Conservation (phyloP, 345 rosid genomes). For the Bruguiera sexangula region DNA sequence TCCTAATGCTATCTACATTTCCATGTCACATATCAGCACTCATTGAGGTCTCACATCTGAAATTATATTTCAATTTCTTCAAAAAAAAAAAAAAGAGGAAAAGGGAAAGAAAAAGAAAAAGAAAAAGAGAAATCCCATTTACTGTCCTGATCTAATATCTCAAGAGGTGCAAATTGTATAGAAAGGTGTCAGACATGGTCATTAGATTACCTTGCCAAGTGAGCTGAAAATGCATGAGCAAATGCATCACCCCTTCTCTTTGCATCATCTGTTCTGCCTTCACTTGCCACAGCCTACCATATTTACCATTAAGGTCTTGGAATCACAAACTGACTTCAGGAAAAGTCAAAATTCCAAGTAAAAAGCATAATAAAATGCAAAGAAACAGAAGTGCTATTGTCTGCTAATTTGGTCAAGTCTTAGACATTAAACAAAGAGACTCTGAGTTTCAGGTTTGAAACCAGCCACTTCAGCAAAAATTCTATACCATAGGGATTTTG, state of each 20-base stretch:
- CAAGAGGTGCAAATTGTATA: background rate
- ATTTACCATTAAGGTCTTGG: constrained; percentile 22
- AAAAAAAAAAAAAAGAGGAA: no score
- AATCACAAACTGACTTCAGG: background rate
- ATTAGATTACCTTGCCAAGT: constrained; percentile 72
- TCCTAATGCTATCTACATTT: background rate
- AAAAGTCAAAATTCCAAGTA: background rate
- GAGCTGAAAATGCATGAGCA: constrained; percentile 99
- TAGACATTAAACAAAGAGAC: background rate
- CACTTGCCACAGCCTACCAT: constrained; percentile 96
- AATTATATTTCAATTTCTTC: no score
- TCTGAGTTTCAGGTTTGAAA: background rate
- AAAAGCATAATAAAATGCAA: background rate
- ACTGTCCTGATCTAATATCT: background rate
- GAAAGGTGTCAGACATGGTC: background rate
- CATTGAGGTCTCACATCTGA: no score
- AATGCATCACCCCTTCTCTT: constrained; percentile 98
- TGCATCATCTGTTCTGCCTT: constrained; percentile 97
- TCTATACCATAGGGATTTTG: background rate
- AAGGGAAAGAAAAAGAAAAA: no score
- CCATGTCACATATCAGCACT: background rate
- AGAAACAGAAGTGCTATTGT: background rate
- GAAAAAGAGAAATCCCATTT: no score
- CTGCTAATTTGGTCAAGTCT: background rate
- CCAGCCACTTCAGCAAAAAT: background rate